phyloP scores from a whole-genome alignment of 1,284 basidiomycete genomes.

The Heterobasidion annosum region DNA sequence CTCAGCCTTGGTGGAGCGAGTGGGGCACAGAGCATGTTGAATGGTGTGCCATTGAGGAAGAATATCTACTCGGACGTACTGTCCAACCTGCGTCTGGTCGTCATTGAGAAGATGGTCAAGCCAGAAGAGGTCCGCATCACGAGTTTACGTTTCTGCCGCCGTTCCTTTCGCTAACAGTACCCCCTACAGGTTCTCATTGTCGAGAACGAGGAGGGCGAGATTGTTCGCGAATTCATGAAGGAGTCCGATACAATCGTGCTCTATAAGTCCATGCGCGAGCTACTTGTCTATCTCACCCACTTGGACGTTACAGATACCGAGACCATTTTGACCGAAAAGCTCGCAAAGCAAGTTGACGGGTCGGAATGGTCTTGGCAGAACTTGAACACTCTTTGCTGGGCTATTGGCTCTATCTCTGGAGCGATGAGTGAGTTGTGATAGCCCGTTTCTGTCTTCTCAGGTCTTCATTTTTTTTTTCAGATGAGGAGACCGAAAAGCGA shows the following conservation, averaged over 20 bases:
- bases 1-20: constrained; percentile 75
- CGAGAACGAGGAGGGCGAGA: constrained; percentile 99
- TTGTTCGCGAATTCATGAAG: constrained; percentile 99
- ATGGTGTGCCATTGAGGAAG: constrained; percentile 79
- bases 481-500: constrained; percentile 97
- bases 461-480: constrained; percentile 26
- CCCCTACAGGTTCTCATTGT: constrained; percentile 84
- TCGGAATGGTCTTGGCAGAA: constrained; percentile 99
- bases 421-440: constrained; percentile 81
- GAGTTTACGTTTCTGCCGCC: not conserved
- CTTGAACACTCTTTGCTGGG: constrained; percentile 99
- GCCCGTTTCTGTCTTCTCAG: not conserved
- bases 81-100: constrained; percentile 90
- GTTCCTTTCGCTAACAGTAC: constrained; percentile 4
- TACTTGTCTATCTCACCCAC: constrained; percentile 95
- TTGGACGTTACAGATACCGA: constrained; percentile 95
- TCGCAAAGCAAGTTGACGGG: constrained; percentile 94
- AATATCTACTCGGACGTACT: constrained; percentile 94
- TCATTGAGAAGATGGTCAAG: constrained; percentile 99
- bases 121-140: constrained; percentile 81
- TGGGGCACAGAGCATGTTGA: constrained; percentile 57
- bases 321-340: constrained; percentile 94
- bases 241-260: constrained; percentile 98
- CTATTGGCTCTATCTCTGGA: constrained; percentile 97
- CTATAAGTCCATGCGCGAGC: constrained; percentile 98